Evolutionary conservation across 257 asterid genomes (phyloP).

Genomic region (Eustoma russellianum): DNA sequence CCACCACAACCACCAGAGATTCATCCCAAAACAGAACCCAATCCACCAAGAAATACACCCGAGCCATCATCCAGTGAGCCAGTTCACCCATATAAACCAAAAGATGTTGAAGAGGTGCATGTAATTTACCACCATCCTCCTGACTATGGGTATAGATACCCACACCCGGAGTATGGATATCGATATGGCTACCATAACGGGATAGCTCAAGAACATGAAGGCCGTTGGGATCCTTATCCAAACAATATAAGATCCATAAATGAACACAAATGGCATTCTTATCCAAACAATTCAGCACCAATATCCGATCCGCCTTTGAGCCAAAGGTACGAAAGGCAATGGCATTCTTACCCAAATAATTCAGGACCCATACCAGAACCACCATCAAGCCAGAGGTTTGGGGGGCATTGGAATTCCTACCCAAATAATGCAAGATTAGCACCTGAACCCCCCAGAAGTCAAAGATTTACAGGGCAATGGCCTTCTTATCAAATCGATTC

Average conservation of each 20-base stretch:
- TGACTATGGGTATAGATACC: conserved; percentile 31
- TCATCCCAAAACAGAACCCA: conserved; percentile 26
- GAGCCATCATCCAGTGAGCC: conserved; percentile 22
- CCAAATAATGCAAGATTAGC: too few relatives aligned
- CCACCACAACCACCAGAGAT: conserved; percentile 24
- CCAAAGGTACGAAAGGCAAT: too few relatives aligned
- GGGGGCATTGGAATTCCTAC: too few relatives aligned
- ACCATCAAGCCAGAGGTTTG: too few relatives aligned
- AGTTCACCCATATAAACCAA: conserved; percentile 25
- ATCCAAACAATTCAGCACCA: too few relatives aligned
- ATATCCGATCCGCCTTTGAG: too few relatives aligned
- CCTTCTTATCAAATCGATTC: conserved; percentile 16
- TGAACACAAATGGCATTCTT: too few relatives aligned
- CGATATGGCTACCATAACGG: conserved; percentile 23
- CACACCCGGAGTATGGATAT: conserved; percentile 49
- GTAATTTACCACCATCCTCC: conserved; percentile 62
- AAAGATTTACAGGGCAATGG: conserved; percentile 12
- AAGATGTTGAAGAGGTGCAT: conserved; percentile 58
- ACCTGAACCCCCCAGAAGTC: too few relatives aligned
- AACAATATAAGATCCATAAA: too few relatives aligned
- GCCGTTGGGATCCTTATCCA: too few relatives aligned
- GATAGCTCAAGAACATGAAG: conserved; percentile 2
- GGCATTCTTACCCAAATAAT: too few relatives aligned
- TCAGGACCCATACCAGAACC: too few relatives aligned
- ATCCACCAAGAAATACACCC: conserved; percentile 20